A percentile compares a stretch with the other conserved stretches of the same genome.
These are phyloP conservation scores for Corylus heterophylla DNA, from an alignment of 306 rosid species.

Conservation along the genomic window DNA sequence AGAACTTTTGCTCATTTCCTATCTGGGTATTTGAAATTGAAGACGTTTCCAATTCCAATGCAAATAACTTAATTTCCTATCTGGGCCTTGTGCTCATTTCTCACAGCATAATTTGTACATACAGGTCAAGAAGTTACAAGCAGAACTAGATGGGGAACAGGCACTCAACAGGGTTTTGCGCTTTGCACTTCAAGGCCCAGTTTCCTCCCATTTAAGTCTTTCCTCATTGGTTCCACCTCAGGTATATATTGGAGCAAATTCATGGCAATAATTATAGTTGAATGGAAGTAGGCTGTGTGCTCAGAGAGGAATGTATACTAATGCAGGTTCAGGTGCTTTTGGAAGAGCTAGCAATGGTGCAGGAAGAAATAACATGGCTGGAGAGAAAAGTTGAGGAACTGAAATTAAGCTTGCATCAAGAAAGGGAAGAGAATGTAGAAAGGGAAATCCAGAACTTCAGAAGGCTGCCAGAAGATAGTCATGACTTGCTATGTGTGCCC, in stretches of 20 bases:
- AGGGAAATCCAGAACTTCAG: constrained; percentile 40
- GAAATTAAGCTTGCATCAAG: constrained; percentile 45
- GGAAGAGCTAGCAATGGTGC: constrained; percentile 65
- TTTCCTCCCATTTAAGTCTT: constrained; percentile 47
- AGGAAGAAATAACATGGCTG: constrained; percentile 64
- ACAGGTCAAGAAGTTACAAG: constrained; percentile 66
- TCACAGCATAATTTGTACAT: constrained; percentile 15
- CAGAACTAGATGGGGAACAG: constrained; percentile 62
- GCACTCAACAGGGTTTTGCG: constrained; percentile 53
- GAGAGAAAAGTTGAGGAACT: constrained; percentile 78
- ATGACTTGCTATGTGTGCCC: constrained; percentile 29
- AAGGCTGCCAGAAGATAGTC: constrained; percentile 36
- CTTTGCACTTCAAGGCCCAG: constrained; percentile 68
- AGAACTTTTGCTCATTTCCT: neutral
- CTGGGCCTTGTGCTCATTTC: neutral
- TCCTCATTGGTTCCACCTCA: constrained; percentile 59
- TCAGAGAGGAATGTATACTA: neutral
- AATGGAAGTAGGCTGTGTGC: neutral
- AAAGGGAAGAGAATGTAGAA: constrained; percentile 53
- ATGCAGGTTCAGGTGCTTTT: constrained; percentile 65
- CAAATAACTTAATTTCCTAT: neutral
- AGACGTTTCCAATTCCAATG: neutral
- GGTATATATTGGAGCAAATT: constrained; percentile 28
- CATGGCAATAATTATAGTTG: neutral
- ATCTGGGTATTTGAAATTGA: neutral